phyloP scores from a whole-genome alignment of 2,329 filamentous ascomycete species.

The Cytospora schulzeri region DNA sequence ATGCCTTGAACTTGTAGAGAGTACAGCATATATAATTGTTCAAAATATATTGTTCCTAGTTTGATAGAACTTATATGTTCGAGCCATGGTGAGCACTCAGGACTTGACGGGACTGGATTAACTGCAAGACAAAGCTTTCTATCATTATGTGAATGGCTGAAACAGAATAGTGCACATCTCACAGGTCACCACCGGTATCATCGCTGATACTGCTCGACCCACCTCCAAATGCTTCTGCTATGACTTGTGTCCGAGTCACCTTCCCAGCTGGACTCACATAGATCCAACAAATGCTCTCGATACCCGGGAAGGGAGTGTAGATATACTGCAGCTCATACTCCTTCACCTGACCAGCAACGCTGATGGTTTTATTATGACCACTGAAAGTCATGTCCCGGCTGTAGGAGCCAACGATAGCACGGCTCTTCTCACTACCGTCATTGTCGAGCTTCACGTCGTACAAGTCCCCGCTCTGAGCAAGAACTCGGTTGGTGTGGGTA shows the following conservation, averaged over 20 bases:
- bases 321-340: slow-evolving; percentile 56
- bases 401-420: slow-evolving; percentile 52
- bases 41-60: too few relatives aligned
- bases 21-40: too few relatives aligned
- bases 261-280: slow-evolving; percentile 49
- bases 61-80: too few relatives aligned
- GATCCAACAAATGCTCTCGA: slow-evolving; percentile 50
- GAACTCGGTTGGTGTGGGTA: slow-evolving; percentile 57
- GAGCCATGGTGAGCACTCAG: too few relatives aligned
- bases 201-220: slow-evolving; percentile 54
- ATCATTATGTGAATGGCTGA: too few relatives aligned
- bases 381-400: slow-evolving; percentile 56
- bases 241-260: slow-evolving; percentile 53
- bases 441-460: slow-evolving; percentile 58
- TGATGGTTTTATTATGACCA: slow-evolving; percentile 52
- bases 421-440: slow-evolving; percentile 47
- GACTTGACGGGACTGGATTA: too few relatives aligned
- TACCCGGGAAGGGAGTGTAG: slow-evolving; percentile 53
- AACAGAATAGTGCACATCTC: not conserved
- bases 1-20: too few relatives aligned
- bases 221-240: slow-evolving; percentile 55
- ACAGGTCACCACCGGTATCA: slow-evolving; percentile 33
- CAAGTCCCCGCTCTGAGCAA: slow-evolving; percentile 57
- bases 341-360: slow-evolving; percentile 44
- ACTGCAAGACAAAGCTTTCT: too few relatives aligned